These are phyloP conservation scores for Hortaea sp. DNA, from an alignment of 2,329 filamentous ascomycete species.

Conservation along the genomic window DNA sequence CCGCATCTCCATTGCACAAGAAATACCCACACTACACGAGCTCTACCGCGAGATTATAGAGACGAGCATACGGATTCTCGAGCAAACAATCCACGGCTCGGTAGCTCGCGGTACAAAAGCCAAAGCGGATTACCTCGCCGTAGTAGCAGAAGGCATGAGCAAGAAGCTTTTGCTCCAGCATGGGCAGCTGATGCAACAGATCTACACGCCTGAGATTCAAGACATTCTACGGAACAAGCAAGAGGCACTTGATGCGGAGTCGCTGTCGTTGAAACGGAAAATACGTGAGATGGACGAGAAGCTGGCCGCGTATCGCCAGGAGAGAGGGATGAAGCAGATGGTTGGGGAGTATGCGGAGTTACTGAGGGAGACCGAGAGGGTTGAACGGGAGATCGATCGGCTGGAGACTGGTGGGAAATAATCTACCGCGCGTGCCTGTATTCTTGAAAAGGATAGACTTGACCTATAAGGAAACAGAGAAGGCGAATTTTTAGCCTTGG, in stretches of 20 bases:
- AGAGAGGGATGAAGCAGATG: constrained; percentile 29
- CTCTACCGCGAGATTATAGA: constrained; percentile 29
- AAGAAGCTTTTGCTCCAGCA: constrained; percentile 28
- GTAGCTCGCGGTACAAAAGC: constrained; percentile 32
- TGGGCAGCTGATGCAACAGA: constrained; percentile 15
- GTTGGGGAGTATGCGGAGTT: constrained; percentile 29
- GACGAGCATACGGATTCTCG: constrained; percentile 32
- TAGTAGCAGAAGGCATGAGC: constrained; percentile 32
- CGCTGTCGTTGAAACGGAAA: constrained; percentile 21
- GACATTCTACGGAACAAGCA: constrained; percentile 24
- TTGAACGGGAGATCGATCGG: not conserved
- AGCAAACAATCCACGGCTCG: constrained; percentile 38
- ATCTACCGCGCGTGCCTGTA: no score
- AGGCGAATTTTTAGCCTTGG: no score
- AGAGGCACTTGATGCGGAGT: constrained; percentile 22
- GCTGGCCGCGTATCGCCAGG: constrained; percentile 28
- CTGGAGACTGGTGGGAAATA: not conserved
- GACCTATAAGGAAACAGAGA: no score
- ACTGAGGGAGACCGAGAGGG: constrained; percentile 10
- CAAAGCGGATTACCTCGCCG: constrained; percentile 33
- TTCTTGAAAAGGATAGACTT: no score
- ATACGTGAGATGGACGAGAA: constrained; percentile 24
- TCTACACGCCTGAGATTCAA: constrained; percentile 16
- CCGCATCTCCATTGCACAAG: constrained; percentile 26
- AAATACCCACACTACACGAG: constrained; percentile 23